Evolutionary conservation across 2,329 filamentous ascomycete genomes (phyloP), one percentile per base, ranked within the genome.

Genomic region (Ophiosphaerella herpotricha): DNA sequence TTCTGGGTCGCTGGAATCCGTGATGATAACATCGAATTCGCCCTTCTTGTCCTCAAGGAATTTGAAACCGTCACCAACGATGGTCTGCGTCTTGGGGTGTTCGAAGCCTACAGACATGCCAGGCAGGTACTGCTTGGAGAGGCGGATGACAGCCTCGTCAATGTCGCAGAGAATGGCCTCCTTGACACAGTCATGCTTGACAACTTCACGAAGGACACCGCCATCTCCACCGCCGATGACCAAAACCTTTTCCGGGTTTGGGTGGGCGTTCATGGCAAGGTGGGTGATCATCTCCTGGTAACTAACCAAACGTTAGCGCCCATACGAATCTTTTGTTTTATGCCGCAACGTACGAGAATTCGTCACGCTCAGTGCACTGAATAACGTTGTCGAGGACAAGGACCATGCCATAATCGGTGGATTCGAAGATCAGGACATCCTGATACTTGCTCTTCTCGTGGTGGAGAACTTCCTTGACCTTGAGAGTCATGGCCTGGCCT

Each of bases 281-380:
- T 99, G 91, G 66, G 93, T 92, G 78, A 99, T 99, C 94, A 99
- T 99, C 85, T 99, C 94, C 83, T 99, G 94, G 86, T 96, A 96
- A 68, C 80, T 82, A 58, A 43, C 21, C 34, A 39, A 33, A 43
- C 8, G 49, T 71, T 45, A 70, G 53, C 52, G 29, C 42, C 35
- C 42, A 39, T 18, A 24, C 21, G 7, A 16, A 21, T 14, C n/a
- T 40, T 13, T 16, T 4, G 21, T 26, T 29, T 14, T 41, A 29
- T 26, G 32, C 32, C 46, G 42, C 43, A 40, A 72, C 79, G 59
- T 83, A 86, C 75, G 92, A 91, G 83, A 97, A 99, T 82, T 99
- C 94, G 74, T 99, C 91, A 62, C 93, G 88, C 85, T 99, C 94
- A 65, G 94, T 97, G 85, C 87, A 91, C 80, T 99, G 94, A 77